phyloP scores from a whole-genome alignment of 2,329 filamentous ascomycete species.

The Colletotrichum somersetense region DNA sequence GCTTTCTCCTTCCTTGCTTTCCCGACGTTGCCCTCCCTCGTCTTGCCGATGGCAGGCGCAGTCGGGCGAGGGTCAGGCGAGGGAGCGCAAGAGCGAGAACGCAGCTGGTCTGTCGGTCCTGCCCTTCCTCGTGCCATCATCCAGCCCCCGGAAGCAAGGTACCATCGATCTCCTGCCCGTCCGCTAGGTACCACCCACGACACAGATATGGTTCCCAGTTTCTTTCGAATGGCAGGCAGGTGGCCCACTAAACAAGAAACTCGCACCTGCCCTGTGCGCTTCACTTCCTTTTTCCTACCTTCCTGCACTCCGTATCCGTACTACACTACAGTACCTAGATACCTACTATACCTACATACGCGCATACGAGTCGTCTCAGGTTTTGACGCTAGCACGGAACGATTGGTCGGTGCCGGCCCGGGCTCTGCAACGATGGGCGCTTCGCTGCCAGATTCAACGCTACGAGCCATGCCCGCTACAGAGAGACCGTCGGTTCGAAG shows the following conservation, averaged over 20 bases:
- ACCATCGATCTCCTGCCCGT: slow-evolving; percentile 24
- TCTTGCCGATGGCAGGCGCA: slow-evolving; percentile 15
- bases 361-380: slow-evolving; percentile 30
- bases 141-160: slow-evolving; percentile 2
- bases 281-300: neutral
- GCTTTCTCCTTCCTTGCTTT: neutral
- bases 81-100: neutral
- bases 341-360: too few species aligned
- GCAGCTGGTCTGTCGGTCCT: neutral
- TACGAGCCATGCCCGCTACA: neutral
- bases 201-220: slow-evolving; percentile 8
- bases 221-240: slow-evolving; percentile 16
- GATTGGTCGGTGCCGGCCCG: slow-evolving; percentile 34
- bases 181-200: neutral
- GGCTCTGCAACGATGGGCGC: slow-evolving; percentile 34
- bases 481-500: neutral
- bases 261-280: slow-evolving; percentile 36
- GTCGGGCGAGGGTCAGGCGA: neutral
- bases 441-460: slow-evolving; percentile 27
- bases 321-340: too few species aligned
- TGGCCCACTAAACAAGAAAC: slow-evolving; percentile 38
- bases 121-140: neutral
- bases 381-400: slow-evolving; percentile 34
- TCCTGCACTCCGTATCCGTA: too few species aligned
- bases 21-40: slow-evolving; percentile 12